Evolutionary conservation across 768 basidiomycete genomes (phyloP).

Genomic region (Galerina sulciceps): DNA sequence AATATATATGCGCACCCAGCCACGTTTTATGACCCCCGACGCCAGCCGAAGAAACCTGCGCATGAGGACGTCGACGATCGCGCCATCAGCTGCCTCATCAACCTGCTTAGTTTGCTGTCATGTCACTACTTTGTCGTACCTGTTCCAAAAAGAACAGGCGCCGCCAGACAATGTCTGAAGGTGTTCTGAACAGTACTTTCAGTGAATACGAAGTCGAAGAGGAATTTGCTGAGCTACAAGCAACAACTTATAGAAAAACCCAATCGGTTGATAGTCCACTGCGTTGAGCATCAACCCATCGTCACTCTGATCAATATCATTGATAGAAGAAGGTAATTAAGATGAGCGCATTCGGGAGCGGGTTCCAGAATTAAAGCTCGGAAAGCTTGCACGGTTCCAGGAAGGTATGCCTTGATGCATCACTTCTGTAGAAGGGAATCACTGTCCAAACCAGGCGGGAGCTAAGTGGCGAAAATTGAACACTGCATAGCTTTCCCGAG

Average conservation of each 20-base stretch:
- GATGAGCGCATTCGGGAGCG: no score
- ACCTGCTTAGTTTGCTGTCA: constrained; percentile 51
- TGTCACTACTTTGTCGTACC: constrained; percentile 34
- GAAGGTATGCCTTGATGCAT: no score
- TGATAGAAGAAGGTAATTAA: no score
- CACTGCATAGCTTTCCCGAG: constrained; percentile 10
- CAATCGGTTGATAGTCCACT: no score
- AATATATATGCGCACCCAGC: constrained; percentile 30
- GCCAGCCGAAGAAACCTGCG: constrained; percentile 25
- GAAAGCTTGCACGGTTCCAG: no score
- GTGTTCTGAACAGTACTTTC: not conserved
- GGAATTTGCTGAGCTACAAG: no score
- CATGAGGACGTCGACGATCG: constrained; percentile 35
- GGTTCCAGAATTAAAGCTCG: no score
- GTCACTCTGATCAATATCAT: no score
- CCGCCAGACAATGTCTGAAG: not conserved
- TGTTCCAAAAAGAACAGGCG: constrained; percentile 1
- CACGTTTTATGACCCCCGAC: constrained; percentile 53
- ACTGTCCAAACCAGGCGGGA: constrained; percentile 9
- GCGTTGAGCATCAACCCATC: no score
- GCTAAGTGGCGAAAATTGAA: not conserved
- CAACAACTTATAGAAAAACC: no score
- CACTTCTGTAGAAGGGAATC: constrained; percentile 7
- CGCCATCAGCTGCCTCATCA: constrained; percentile 30
- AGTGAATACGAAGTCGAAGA: not conserved